Percentiles rank a stretch among this genome's conserved stretches.
Evolutionary conservation across 2,329 filamentous ascomycete species (phyloP).

Genomic region (Aspergillus sp.): DNA sequence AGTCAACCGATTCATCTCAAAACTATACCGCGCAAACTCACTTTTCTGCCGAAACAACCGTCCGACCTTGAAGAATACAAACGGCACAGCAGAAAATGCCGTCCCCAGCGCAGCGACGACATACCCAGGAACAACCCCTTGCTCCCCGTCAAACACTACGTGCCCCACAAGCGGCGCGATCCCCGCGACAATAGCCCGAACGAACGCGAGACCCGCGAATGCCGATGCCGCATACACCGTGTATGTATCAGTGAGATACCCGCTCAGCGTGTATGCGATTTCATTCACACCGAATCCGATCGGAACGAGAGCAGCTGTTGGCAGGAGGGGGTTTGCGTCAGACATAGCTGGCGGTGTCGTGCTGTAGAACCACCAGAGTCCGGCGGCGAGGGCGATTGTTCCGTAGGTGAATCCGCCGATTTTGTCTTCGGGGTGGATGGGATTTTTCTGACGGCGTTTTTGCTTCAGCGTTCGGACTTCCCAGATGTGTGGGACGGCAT

Average conservation of each 20-base stretch:
- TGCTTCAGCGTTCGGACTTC: neutral
- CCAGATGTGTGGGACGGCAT: neutral
- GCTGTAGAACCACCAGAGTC: constrained; percentile 10
- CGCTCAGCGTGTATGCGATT: constrained; percentile 15
- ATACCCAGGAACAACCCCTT: constrained; percentile 13
- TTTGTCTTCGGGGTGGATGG: constrained; percentile 26
- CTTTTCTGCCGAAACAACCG: constrained; percentile 17
- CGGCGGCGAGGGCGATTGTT: constrained; percentile 15
- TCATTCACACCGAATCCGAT: constrained; percentile 22
- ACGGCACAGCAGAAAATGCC: constrained; percentile 21
- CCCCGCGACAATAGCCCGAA: constrained; percentile 17
- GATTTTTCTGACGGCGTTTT: neutral
- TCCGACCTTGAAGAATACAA: constrained; percentile 21
- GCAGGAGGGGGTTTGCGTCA: neutral
- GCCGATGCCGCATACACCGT: constrained; percentile 22
- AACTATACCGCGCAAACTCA: constrained; percentile 38
- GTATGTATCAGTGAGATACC: constrained; percentile 27
- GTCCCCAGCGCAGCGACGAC: constrained; percentile 23
- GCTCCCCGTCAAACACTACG: constrained; percentile 14
- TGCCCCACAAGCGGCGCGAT: constrained; percentile 18
- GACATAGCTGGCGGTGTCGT: constrained; percentile 9
- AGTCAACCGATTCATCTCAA: constrained; percentile 4
- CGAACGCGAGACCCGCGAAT: constrained; percentile 18
- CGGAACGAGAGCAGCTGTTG: constrained; percentile 13
- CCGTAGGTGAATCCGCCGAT: constrained; percentile 22